These are phyloP conservation scores for Hygrophoropsis aurantiaca DNA, from an alignment of 768 basidiomycete genomes.

Conservation along the genomic window DNA sequence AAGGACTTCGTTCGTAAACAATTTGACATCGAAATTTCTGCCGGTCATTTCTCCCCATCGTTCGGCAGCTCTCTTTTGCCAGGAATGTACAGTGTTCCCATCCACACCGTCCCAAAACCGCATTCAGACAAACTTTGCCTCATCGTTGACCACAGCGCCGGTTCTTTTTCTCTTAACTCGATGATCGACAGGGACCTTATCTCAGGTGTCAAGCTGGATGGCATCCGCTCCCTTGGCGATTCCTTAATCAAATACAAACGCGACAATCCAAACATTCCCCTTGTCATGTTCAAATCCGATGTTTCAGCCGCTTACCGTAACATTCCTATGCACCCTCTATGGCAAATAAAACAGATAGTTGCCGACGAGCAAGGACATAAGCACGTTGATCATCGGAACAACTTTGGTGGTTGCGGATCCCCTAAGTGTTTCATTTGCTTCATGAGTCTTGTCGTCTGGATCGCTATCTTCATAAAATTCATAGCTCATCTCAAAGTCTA, in stretches of 20 bases:
- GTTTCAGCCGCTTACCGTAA: constrained; percentile 34
- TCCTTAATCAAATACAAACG: no score
- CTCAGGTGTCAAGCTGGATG: no score
- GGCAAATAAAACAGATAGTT: constrained; percentile 40
- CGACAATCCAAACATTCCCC: no score
- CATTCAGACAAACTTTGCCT: no score
- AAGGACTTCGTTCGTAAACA: no score
- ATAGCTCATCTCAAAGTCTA: constrained; percentile 20
- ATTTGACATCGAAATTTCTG: no score
- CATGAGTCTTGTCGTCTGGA: constrained; percentile 32
- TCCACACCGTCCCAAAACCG: no score
- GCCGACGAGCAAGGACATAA: constrained; percentile 17
- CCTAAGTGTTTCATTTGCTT: constrained; percentile 29
- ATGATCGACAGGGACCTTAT: constrained; percentile 21
- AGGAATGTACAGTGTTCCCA: no score
- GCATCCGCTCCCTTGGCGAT: no score
- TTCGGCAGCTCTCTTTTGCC: no score
- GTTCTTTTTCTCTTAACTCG: constrained; percentile 33
- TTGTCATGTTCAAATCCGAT: constrained; percentile 34
- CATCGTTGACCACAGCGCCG: constrained; percentile 22
- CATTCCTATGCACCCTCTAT: constrained; percentile 33
- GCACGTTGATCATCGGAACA: constrained; percentile 22
- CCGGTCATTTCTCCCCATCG: no score
- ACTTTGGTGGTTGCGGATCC: constrained; percentile 24
- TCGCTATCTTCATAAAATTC: constrained; percentile 15